Base-by-base conservation (phyloP, 2,329 filamentous ascomycete species). In the Fusarium scirpi region DNA sequence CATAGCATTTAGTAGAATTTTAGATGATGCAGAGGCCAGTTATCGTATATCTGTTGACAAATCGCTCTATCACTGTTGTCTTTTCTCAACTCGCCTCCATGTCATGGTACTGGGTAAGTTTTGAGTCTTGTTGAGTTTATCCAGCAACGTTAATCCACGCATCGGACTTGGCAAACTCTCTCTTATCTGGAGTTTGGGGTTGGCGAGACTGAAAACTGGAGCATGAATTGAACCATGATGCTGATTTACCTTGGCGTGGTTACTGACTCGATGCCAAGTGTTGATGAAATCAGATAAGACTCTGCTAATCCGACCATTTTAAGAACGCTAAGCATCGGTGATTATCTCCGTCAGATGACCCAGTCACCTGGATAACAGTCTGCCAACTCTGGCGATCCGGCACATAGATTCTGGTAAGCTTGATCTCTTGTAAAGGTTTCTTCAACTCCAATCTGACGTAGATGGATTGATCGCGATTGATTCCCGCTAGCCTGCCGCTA, bases 91-190 rank as follows among this genome's bases (percentile, higher is more conserved):
- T 29, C 1, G 27, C 27, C 9, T 22, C 22, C 22, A 6, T 29
- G 27, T 29, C 27, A 29, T 6, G n/a, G 20, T 34, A 15, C 30
- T 16, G 22, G 30, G 30, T 25, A 29, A 4, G 15, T 10, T 7
- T 4, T 1, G 8, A n/a, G 18, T 13, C 3, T 41, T 43, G 4
- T 11, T 15, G 3, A 3, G n/a, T 8, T 3, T 20, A 9, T 29
- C 11, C 4, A 8, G 10, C 5, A 51, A 18, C n/a, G 18, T 11
- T 16, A 24, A 24, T 24, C 24, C 24, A 24, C 5, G 24, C 5
- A 25, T 20, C 3, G 6, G 18, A 16, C 24, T 40, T 27, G 22
- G 12, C 16, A 20, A 38, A 9, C 1, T 5, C 20, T 24, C 8
- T 7, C 3, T 15, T 4, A 7, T 27, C 8, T n/a, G 1, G 12